A percentile compares a stretch with the other conserved stretches of the same genome.
Evolutionary conservation across 768 basidiomycete genomes (phyloP).

Genomic region (Kwoniella sp.): DNA sequence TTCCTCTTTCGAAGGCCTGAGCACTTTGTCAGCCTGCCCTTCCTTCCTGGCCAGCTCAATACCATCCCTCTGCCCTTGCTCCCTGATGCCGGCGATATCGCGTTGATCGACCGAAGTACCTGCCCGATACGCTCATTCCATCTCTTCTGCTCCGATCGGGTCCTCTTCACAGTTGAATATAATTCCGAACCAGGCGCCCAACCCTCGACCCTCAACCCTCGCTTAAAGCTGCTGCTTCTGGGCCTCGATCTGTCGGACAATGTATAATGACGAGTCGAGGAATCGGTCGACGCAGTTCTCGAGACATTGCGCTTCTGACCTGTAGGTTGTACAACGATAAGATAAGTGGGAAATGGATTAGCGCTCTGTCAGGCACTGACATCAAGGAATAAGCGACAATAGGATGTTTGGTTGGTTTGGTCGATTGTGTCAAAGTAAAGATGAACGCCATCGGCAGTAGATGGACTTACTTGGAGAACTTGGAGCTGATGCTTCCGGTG

Average conservation of each 20-base stretch:
- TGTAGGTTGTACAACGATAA: no score
- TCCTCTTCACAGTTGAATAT: no score
- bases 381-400: no score
- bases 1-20: no score
- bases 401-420: not conserved
- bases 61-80: no score
- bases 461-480: conserved; percentile 65
- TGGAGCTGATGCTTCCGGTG: conserved; percentile 72
- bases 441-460: conserved; percentile 13
- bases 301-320: conserved; percentile 76
- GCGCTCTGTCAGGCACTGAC: not conserved
- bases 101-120: no score
- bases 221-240: conserved; percentile 45
- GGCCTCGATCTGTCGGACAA: conserved; percentile 68
- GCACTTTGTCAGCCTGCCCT: no score
- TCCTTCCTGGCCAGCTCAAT: no score
- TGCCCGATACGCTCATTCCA: no score
- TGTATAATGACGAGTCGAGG: conserved; percentile 78
- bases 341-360: not conserved
- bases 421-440: conserved; percentile 22
- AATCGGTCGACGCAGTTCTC: conserved; percentile 90
- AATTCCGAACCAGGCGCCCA: not conserved
- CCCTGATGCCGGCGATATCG: no score
- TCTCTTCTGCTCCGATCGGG: no score
- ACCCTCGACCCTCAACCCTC: not conserved